Evolutionary conservation across 2,329 filamentous ascomycete species (phyloP).

Genomic region (Scedosporium minutisporum): DNA sequence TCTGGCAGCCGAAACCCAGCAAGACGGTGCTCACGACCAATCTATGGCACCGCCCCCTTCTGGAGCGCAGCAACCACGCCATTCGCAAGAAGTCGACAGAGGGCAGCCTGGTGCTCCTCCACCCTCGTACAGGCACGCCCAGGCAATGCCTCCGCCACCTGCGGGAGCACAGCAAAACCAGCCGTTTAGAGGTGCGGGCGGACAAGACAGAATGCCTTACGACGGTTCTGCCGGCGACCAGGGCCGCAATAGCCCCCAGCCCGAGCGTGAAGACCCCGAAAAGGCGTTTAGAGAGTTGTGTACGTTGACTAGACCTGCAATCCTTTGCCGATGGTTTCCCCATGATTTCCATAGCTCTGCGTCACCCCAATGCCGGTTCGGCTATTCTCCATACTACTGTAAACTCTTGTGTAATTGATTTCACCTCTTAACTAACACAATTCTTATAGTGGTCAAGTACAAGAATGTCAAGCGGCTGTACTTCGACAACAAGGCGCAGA

Average conservation of each 20-base stretch:
- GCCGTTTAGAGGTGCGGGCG: conserved; percentile 1
- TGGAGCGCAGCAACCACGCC: conserved; percentile 32
- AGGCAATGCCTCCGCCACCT: not conserved
- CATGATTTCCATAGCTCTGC: conserved; percentile 2
- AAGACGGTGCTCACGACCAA: conserved; percentile 20
- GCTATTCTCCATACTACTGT: conserved; percentile 10
- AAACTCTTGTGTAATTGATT: not conserved
- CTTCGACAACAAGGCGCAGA: conserved; percentile 88
- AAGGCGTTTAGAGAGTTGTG: conserved; percentile 49
- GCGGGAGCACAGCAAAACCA: conserved; percentile 3
- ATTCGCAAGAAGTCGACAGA: conserved; percentile 41
- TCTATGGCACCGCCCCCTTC: conserved; percentile 39
- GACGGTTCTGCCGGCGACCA: conserved; percentile 35
- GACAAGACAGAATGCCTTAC: conserved; percentile 17
- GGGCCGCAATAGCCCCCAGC: conserved; percentile 48
- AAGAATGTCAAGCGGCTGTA: conserved; percentile 97
- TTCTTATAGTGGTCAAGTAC: conserved; percentile 71
- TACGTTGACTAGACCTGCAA: conserved; percentile 23
- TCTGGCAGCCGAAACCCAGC: conserved; percentile 17
- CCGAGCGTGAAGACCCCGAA: conserved; percentile 38
- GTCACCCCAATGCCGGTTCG: not conserved
- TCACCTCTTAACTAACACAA: conserved; percentile 28
- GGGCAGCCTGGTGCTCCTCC: conserved; percentile 4
- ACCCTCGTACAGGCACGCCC: not conserved
- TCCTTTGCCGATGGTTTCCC: conserved; percentile 2